phyloP scores from a whole-genome alignment of 1,284 basidiomycete species.

The Anthracocystis setariae region DNA sequence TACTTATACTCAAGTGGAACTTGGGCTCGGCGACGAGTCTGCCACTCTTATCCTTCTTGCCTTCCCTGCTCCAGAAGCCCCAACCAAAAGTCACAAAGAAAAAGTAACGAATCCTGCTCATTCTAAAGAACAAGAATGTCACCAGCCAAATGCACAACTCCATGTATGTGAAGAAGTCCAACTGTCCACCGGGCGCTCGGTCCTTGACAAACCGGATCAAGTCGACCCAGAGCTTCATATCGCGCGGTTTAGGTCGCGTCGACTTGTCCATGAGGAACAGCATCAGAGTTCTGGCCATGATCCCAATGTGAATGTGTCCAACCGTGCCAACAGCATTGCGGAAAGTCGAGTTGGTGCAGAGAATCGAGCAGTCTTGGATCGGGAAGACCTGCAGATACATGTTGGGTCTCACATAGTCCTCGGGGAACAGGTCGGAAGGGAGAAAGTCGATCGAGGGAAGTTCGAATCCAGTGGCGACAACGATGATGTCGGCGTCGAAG shows the following conservation, averaged over 20 bases:
- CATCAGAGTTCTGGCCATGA: slow-evolving; percentile 74
- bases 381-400: slow-evolving; percentile 76
- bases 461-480: slow-evolving; percentile 75
- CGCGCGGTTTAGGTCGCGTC: slow-evolving; percentile 72
- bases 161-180: slow-evolving; percentile 76
- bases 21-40: slow-evolving; percentile 39
- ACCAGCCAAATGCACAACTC: slow-evolving; percentile 70
- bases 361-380: slow-evolving; percentile 72
- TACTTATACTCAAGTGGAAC: slow-evolving; percentile 55
- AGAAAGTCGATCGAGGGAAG: slow-evolving; percentile 74
- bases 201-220: slow-evolving; percentile 74
- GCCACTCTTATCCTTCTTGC: slow-evolving; percentile 40
- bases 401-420: slow-evolving; percentile 72
- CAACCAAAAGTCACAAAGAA: slow-evolving; percentile 63
- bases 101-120: slow-evolving; percentile 51
- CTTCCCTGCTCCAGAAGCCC: slow-evolving; percentile 59
- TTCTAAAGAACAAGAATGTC: slow-evolving; percentile 57
- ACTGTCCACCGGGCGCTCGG: slow-evolving; percentile 72
- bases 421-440: slow-evolving; percentile 74
- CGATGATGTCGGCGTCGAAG: slow-evolving; percentile 73
- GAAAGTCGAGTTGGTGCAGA: slow-evolving; percentile 74
- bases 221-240: slow-evolving; percentile 78
- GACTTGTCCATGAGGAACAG: slow-evolving; percentile 73
- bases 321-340: slow-evolving; percentile 69
- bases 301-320: slow-evolving; percentile 59